Evolutionary conservation across 441 rosid species (phyloP), one percentile per base, ranked within the genome.

Genomic region (Pelargonium cotyledonis): DNA sequence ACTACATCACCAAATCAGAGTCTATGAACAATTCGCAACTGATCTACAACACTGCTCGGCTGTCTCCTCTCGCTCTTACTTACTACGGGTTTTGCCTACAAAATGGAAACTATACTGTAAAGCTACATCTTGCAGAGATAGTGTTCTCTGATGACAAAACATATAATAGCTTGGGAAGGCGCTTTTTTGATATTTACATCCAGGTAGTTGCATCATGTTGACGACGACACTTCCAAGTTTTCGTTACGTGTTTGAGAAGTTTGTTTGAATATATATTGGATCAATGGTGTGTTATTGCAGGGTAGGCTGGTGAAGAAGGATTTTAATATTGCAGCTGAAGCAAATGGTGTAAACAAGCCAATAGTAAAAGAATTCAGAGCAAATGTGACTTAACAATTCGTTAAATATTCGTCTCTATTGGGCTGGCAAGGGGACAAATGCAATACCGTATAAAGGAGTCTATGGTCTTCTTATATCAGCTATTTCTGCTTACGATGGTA

Each of bases 381-480:
- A 1, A 29, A 29, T 0, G 57, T 0, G 7, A 79, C 83, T 79
- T 11, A 49, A 73, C 64, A 63, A 65, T 14, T 73, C 80, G 8
- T 35, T 87, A 67, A 86, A 85, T 73, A 85, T 86, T 40, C 81
- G 84, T 67, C 75, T 29, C 31, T 29, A 29, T 29, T 1, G 31
- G 26, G 26, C 26, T 23, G 26, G 26, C 26, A 23, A 23, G 91
- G 91, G 91, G 68, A 86, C 91, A 21, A 72, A 57, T 40, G 72
- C 21, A 16, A 35, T 85, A 18, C 91, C 91, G 70, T 0, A 0
- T 0, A 78, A 53, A 75, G 89, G 87, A 74, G 85, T 77, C 6
- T 86, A 85, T 76, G 91, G 91, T 69, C 65, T 85, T 73, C 89
- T 86, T 64, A 77, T 86, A 73, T 86, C 89, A 0, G 91, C 83